phyloP scores from a whole-genome alignment of 768 basidiomycete species.

The Podaxis sp. region DNA sequence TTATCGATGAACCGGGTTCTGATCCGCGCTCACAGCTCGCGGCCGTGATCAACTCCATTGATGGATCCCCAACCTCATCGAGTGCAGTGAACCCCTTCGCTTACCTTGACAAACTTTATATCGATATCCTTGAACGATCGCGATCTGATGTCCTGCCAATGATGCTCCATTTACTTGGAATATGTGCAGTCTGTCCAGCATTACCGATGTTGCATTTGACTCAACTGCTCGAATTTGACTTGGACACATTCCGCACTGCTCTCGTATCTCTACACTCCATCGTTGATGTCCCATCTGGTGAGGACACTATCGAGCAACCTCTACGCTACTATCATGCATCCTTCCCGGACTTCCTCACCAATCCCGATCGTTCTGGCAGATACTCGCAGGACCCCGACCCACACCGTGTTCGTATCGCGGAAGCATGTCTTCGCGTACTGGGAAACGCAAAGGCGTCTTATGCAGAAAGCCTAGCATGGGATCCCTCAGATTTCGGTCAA shows the following conservation, averaged over 20 bases:
- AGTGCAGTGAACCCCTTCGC: background rate
- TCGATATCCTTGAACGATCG: background rate
- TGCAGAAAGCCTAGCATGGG: background rate
- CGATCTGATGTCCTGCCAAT: background rate
- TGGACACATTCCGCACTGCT: background rate
- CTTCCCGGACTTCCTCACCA: background rate
- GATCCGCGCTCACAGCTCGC: background rate
- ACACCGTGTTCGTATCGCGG: background rate
- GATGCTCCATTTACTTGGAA: background rate
- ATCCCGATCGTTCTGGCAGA: background rate
- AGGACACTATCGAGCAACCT: background rate
- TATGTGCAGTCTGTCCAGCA: background rate
- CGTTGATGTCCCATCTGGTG: background rate
- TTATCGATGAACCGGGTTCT: background rate
- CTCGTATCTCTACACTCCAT: background rate
- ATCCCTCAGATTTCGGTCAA: background rate
- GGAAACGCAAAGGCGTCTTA: background rate
- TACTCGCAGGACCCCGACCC: background rate
- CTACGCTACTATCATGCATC: background rate
- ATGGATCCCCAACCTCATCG: background rate
- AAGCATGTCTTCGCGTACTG: background rate
- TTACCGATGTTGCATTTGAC: background rate
- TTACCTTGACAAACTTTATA: background rate
- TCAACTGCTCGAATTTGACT: background rate
- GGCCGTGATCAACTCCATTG: background rate